Evolutionary conservation across 73 alveolate species (phyloP).

Genomic region (Blepharisma stoltei): DNA sequence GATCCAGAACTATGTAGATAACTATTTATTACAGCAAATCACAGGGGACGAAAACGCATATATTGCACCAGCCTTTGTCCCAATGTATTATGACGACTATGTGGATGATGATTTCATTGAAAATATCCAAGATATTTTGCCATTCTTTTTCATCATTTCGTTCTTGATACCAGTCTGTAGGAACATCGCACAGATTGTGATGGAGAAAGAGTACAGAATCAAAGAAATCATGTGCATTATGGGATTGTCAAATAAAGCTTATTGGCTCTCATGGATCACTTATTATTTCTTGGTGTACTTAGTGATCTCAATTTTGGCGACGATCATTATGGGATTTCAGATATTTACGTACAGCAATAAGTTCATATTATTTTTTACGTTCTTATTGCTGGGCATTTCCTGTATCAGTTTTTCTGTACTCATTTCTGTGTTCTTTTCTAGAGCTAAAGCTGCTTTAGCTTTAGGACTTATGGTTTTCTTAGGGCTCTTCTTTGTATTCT

Average conservation of each 20-base stretch:
- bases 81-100: slow-evolving; percentile 33
- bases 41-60: slow-evolving; percentile 28
- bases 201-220: slow-evolving; percentile 88
- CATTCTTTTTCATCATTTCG: slow-evolving; percentile 29
- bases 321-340: neutral
- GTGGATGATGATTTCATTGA: slow-evolving; percentile 26
- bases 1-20: slow-evolving; percentile 19
- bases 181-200: slow-evolving; percentile 10
- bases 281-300: slow-evolving; percentile 1
- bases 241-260: slow-evolving; percentile 76
- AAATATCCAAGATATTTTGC: slow-evolving; percentile 2
- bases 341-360: neutral
- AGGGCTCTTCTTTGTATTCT: slow-evolving; percentile 56
- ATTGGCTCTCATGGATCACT: slow-evolving; percentile 9
- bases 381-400: neutral
- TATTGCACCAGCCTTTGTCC: slow-evolving; percentile 25
- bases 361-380: neutral
- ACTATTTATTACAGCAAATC: slow-evolving; percentile 13
- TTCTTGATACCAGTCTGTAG: slow-evolving; percentile 10
- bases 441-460: slow-evolving; percentile 73
- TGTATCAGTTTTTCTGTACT: slow-evolving; percentile 49
- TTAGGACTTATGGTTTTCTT: slow-evolving; percentile 66
- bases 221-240: slow-evolving; percentile 98
- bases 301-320: neutral
- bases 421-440: slow-evolving; percentile 63